Evolutionary conservation across 1,139 yeast genomes (phyloP).

Genomic region (Arxiozyma slooffiae): DNA sequence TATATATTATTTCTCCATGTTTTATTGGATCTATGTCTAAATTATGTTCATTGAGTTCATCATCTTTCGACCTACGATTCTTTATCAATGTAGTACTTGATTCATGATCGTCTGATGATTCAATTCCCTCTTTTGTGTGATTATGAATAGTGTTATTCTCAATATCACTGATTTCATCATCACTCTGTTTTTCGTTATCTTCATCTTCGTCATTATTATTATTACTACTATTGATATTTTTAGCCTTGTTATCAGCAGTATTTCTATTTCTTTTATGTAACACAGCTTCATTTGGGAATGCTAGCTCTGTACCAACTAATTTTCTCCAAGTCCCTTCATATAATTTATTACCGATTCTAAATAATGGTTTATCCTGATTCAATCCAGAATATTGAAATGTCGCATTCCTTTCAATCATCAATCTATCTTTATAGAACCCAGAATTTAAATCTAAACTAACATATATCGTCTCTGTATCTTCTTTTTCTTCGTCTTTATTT

Average conservation of each 20-base stretch:
- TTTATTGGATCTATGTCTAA: slow-evolving; percentile 4
- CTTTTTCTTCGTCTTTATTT: slow-evolving; percentile 6
- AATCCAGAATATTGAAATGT: slow-evolving; percentile 45
- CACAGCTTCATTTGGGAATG: slow-evolving; percentile 29
- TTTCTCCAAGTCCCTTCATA: slow-evolving; percentile 73
- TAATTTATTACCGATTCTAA: slow-evolving; percentile 45
- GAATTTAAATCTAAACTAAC: slow-evolving; percentile 38
- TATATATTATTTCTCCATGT: slow-evolving; percentile 24
- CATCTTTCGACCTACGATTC: not conserved
- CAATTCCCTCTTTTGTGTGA: not conserved
- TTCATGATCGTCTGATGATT: not conserved
- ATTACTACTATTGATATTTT: slow-evolving; percentile 1
- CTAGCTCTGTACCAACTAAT: slow-evolving; percentile 74
- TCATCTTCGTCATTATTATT: slow-evolving; percentile 2
- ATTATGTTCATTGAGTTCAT: not conserved
- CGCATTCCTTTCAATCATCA: slow-evolving; percentile 30
- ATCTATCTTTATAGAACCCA: slow-evolving; percentile 23
- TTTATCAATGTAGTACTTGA: not conserved
- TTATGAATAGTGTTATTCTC: not conserved
- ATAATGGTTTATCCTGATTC: slow-evolving; percentile 42
- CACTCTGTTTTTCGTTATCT: slow-evolving; percentile 3
- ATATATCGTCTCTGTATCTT: slow-evolving; percentile 30
- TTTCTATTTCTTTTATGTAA: slow-evolving; percentile 10
- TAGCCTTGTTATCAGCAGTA: not conserved
- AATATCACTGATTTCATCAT: not conserved